A percentile compares a stretch with the other conserved stretches of the same genome.
Conservation (phyloP, 83 land plant species). For the Thuja plicata region DNA sequence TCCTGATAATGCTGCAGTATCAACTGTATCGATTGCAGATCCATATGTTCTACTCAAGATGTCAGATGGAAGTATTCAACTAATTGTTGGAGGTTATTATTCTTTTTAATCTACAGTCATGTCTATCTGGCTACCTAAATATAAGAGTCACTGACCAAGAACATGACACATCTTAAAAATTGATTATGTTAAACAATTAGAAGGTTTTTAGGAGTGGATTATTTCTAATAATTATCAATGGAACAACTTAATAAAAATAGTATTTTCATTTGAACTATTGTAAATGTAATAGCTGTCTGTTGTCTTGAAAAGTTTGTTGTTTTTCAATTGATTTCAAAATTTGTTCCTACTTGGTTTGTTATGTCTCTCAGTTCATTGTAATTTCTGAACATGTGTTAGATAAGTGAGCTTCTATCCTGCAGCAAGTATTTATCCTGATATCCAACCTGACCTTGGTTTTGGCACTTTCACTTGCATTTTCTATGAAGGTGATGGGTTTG, state of each 20-base stretch:
- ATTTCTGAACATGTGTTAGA: not conserved
- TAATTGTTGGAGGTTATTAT: slow-evolving; percentile 84
- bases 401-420: not conserved
- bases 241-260: not conserved
- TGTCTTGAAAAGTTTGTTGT: not conserved
- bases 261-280: not conserved
- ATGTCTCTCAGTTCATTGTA: not conserved
- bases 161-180: not conserved
- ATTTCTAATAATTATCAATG: not conserved
- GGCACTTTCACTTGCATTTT: not conserved
- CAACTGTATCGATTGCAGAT: slow-evolving; percentile 88
- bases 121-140: not conserved
- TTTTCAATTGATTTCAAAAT: not conserved
- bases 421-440: not conserved
- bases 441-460: not conserved
- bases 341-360: not conserved
- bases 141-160: not conserved
- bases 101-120: not conserved
- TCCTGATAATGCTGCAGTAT: slow-evolving; percentile 44
- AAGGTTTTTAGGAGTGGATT: not conserved
- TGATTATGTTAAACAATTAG: not conserved
- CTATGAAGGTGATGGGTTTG: not conserved
- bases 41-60: slow-evolving; percentile 86
- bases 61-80: slow-evolving; percentile 90
- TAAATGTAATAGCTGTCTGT: not conserved